Evolutionary conservation across 2,329 filamentous ascomycete species (phyloP).

Genomic region (Fusarium drepaniforme): DNA sequence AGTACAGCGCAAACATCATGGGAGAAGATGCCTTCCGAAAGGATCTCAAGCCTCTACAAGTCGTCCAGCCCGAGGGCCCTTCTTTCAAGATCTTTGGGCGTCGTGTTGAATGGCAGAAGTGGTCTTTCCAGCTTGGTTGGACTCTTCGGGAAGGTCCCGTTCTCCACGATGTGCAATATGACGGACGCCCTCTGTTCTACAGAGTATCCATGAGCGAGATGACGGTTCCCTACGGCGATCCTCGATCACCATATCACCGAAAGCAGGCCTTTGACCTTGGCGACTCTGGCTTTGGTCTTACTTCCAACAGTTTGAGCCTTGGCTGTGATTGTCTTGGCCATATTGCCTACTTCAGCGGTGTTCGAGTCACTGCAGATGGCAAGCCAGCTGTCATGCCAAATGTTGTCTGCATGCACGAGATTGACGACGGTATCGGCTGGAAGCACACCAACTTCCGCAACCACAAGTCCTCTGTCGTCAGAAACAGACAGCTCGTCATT

Average conservation of each 20-base stretch:
- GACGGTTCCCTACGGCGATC: slow-evolving; percentile 60
- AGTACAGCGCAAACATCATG: slow-evolving; percentile 25
- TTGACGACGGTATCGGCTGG: slow-evolving; percentile 64
- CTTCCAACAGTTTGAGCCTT: slow-evolving; percentile 74
- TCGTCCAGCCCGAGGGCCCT: slow-evolving; percentile 72
- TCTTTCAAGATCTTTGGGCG: slow-evolving; percentile 58
- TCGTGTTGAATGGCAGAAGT: slow-evolving; percentile 48
- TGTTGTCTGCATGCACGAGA: slow-evolving; percentile 50
- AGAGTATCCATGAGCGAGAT: slow-evolving; percentile 70
- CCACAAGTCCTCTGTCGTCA: slow-evolving; percentile 63
- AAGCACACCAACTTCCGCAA: slow-evolving; percentile 71
- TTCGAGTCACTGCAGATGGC: slow-evolving; percentile 56
- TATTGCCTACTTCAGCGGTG: slow-evolving; percentile 60
- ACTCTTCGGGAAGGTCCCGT: slow-evolving; percentile 71
- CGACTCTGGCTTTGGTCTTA: slow-evolving; percentile 73
- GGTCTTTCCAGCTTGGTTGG: slow-evolving; percentile 71
- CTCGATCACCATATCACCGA: slow-evolving; percentile 71
- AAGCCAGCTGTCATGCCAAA: slow-evolving; percentile 75
- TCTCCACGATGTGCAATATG: slow-evolving; percentile 70
- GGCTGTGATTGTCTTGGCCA: slow-evolving; percentile 74
- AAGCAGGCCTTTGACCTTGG: slow-evolving; percentile 80
- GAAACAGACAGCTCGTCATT: slow-evolving; percentile 66
- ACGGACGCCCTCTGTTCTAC: slow-evolving; percentile 68
- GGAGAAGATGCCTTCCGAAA: slow-evolving; percentile 34
- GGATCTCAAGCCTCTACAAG: slow-evolving; percentile 71